Evolutionary conservation across 1,139 yeast species (phyloP).

Genomic region (Yamadazyma spencermartinsiae): DNA sequence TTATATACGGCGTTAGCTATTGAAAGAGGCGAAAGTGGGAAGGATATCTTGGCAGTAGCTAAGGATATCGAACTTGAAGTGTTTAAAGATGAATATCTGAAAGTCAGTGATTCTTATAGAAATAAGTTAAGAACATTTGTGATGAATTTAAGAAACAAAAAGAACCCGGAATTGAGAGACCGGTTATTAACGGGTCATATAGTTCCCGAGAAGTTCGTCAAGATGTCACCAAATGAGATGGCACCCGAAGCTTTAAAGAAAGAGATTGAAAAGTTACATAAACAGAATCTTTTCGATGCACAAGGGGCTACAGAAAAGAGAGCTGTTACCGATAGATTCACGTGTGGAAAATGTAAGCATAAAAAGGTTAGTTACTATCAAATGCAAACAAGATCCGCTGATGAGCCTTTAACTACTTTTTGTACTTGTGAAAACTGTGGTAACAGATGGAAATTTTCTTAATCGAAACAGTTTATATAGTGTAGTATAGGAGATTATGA

Average conservation of each 20-base stretch:
- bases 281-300: slow-evolving; percentile 90
- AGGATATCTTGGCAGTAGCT: slow-evolving; percentile 61
- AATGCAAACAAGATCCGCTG: slow-evolving; percentile 97
- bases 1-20: slow-evolving; percentile 86
- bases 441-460: slow-evolving; percentile 94
- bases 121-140: slow-evolving; percentile 81
- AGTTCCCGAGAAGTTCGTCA: slow-evolving; percentile 62
- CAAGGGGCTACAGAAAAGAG: slow-evolving; percentile 98
- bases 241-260: slow-evolving; percentile 88
- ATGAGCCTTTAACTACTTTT: slow-evolving; percentile 96
- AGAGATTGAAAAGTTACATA: slow-evolving; percentile 82
- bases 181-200: slow-evolving; percentile 68
- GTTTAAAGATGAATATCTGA: slow-evolving; percentile 55
- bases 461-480: slow-evolving; percentile 5
- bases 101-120: slow-evolving; percentile 61
- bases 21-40: slow-evolving; percentile 59
- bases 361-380: slow-evolving; percentile 96
- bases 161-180: slow-evolving; percentile 79
- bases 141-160: slow-evolving; percentile 83
- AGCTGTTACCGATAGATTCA: slow-evolving; percentile 93
- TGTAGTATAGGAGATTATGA: slow-evolving; percentile 7
- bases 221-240: slow-evolving; percentile 88
- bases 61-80: slow-evolving; percentile 75
- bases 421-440: slow-evolving; percentile 98
- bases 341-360: slow-evolving; percentile 97